Evolutionary conservation across 2,329 filamentous ascomycete genomes (phyloP).

Genomic region (Sphaerulina populicola): DNA sequence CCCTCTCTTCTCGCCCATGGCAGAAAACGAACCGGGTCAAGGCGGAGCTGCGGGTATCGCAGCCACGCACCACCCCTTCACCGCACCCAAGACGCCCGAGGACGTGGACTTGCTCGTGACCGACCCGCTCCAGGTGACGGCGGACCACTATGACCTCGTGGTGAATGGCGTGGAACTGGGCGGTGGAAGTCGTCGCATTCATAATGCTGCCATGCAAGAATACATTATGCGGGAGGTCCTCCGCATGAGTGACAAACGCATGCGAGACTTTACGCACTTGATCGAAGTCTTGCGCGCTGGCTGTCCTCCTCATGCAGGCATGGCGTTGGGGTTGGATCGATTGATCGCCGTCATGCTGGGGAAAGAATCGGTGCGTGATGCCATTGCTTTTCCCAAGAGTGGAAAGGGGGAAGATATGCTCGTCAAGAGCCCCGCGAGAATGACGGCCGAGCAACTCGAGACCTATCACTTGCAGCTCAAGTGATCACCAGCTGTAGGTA

Average conservation of each 20-base stretch:
- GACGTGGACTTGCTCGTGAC: constrained; percentile 69
- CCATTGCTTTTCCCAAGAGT: constrained; percentile 94
- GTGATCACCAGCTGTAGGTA: background rate
- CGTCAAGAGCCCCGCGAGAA: constrained; percentile 64
- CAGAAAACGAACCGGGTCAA: constrained; percentile 63
- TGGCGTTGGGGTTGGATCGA: constrained; percentile 87
- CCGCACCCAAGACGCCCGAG: constrained; percentile 62
- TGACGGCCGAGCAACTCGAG: constrained; percentile 53
- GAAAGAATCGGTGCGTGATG: constrained; percentile 71
- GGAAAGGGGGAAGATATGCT: constrained; percentile 80
- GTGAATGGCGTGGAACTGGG: constrained; percentile 92
- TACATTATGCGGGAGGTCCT: constrained; percentile 78
- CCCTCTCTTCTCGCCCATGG: constrained; percentile 74
- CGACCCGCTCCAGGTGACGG: constrained; percentile 63
- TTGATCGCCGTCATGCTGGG: constrained; percentile 72
- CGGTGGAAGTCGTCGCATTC: constrained; percentile 86
- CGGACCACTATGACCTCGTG: constrained; percentile 91
- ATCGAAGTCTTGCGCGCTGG: constrained; percentile 73
- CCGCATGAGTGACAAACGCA: constrained; percentile 60
- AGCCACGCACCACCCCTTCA: constrained; percentile 93
- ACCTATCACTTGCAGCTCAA: constrained; percentile 49
- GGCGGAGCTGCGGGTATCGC: constrained; percentile 71
- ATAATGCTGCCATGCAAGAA: constrained; percentile 72
- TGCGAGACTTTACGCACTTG: constrained; percentile 78
- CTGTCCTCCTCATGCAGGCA: constrained; percentile 89